Evolutionary conservation across 78 protist species (phyloP).

Genomic region (Creolimax fragrantissima): DNA sequence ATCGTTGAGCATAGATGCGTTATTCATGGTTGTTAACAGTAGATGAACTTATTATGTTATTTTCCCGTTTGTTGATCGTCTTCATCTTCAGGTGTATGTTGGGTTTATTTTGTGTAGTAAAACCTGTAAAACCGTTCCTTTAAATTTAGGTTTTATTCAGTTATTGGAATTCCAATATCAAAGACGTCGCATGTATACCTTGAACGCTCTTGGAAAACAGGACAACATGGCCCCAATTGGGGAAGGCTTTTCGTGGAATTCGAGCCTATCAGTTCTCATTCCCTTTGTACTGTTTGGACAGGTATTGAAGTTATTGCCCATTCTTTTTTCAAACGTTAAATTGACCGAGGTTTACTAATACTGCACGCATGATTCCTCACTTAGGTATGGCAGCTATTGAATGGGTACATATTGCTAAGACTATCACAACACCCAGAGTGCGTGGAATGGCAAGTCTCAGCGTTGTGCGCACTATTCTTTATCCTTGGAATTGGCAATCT

Average conservation of each 20-base stretch:
- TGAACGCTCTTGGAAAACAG: constrained; percentile 9
- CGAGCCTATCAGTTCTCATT: background rate
- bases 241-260: background rate
- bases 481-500: background rate
- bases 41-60: no score
- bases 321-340: no score
- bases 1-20: no score
- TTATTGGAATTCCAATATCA: constrained; percentile 12
- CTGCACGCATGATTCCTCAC: no score
- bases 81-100: no score
- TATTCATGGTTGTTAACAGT: no score
- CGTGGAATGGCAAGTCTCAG: background rate
- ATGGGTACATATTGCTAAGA: background rate
- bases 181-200: background rate
- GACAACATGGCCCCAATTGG: background rate
- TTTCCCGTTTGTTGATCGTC: no score
- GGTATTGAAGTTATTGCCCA: no score
- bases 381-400: background rate
- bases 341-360: no score
- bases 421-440: background rate
- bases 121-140: no score
- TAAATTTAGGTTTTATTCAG: constrained; percentile 8
- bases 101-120: no score
- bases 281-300: background rate
- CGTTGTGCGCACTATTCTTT: background rate